These are phyloP conservation scores for Fusarium sacchari DNA, from an alignment of 2,329 filamentous ascomycete genomes.

Conservation along the genomic window DNA sequence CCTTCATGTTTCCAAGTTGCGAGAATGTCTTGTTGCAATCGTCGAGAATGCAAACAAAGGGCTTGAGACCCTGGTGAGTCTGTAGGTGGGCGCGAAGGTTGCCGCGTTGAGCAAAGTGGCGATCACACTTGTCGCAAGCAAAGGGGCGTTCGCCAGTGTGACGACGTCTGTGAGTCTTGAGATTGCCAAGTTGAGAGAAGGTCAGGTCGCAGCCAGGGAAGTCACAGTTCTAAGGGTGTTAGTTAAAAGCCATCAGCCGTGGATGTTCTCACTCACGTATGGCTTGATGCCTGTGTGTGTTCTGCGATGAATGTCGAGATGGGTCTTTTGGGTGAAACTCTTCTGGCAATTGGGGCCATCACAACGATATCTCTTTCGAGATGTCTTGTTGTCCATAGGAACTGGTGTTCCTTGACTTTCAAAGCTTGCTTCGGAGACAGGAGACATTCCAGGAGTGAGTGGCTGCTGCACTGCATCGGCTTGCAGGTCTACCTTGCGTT, in stretches of 20 bases:
- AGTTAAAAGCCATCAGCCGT: conserved; percentile 17
- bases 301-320: conserved; percentile 88
- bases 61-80: conserved; percentile 81
- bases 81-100: conserved; percentile 87
- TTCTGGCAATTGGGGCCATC: conserved; percentile 78
- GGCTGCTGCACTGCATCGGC: conserved; percentile 42
- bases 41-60: conserved; percentile 83
- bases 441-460: conserved; percentile 42
- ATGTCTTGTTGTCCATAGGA: conserved; percentile 41
- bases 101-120: conserved; percentile 84
- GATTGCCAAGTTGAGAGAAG: conserved; percentile 91
- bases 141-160: conserved; percentile 91
- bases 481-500: conserved; percentile 66
- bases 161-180: conserved; percentile 89
- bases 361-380: conserved; percentile 76
- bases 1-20: conserved; percentile 92
- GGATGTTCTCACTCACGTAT: conserved; percentile 71
- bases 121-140: conserved; percentile 80
- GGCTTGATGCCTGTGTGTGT: conserved; percentile 92
- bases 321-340: conserved; percentile 90
- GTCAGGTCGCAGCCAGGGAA: conserved; percentile 77
- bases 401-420: conserved; percentile 37
- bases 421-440: conserved; percentile 34
- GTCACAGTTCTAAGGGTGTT: conserved; percentile 68
- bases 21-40: conserved; percentile 89